phyloP scores from a whole-genome alignment of 2,329 filamentous ascomycete genomes.

The Sclerotinia subarctica region DNA sequence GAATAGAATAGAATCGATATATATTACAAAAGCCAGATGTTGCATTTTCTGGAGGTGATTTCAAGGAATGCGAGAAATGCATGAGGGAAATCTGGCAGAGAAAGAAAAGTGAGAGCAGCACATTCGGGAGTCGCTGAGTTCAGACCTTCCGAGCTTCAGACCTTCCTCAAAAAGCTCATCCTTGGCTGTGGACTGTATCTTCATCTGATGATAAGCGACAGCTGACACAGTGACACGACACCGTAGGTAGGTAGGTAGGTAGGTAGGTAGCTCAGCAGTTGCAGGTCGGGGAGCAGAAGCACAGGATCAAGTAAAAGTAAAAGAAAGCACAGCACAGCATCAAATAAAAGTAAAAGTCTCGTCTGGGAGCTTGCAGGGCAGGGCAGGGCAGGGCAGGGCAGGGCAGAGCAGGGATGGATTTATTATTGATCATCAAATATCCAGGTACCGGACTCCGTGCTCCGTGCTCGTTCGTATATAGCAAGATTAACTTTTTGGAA shows the following conservation, averaged over 20 bases:
- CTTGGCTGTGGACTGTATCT: not conserved
- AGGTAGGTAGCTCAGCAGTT: no score
- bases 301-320: no score
- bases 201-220: not conserved
- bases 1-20: not conserved
- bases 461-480: no score
- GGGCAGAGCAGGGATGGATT: no score
- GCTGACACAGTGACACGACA: not conserved
- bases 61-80: not conserved
- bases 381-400: no score
- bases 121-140: not conserved
- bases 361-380: no score
- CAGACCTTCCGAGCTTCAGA: constrained; percentile 12
- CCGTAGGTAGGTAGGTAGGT: no score
- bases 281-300: no score
- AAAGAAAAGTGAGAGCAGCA: not conserved
- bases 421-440: no score
- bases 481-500: no score
- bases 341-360: not conserved
- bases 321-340: not conserved
- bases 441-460: no score
- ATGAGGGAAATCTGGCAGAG: not conserved
- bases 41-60: not conserved
- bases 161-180: not conserved
- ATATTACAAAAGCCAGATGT: not conserved